Evolutionary conservation across 1,284 basidiomycete species (phyloP), one percentile per base, ranked within the genome.

Genomic region (Waitea zeae): DNA sequence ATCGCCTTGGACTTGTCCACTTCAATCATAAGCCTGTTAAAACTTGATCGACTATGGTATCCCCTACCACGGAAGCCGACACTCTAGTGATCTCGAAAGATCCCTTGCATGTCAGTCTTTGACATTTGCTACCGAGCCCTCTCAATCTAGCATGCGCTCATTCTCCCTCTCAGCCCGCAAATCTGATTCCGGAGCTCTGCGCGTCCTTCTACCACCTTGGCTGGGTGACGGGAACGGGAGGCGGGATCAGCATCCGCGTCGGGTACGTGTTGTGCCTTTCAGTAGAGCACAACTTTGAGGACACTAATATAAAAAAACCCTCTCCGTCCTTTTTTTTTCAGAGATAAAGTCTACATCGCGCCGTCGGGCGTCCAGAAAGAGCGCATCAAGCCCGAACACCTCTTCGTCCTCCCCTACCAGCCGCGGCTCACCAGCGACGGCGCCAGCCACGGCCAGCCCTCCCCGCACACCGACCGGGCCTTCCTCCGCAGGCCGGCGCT

Each of bases 341-440:
- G 80, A 9, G 69, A 82, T 40, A 72, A 72, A 41, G 83, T 86
- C 18, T 89, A 73, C 57, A 78, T 89, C 43, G 83, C 86, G 3
- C 84, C 86, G 0, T 86, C 80, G 1, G 83, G 82, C 4, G 84
- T 88, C 3, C 84, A 89, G 51, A 89, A 89, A 49, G 86, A 88
- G 45, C 70, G 83, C 15, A 88, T 88, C 43, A 58, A 70, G 39
- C 73, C 81, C 1, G 58, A 59, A 20, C 77, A 88, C 52, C 84
- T 89, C 39, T 89, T 88, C 44, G 82, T 88, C 12, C 62, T 88
- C n/a, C 78, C 80, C 1, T 84, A 69, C 44, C 75, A 79, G 45
- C 51, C 61, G 9, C n/a, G n/a, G n/a, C n/a, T n/a, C n/a, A n/a
- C n/a, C n/a, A n/a, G n/a, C n/a, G n/a, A n/a, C n/a, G n/a, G n/a